Percentiles rank a stretch among this genome's conserved stretches.
phyloP scores from a whole-genome alignment of 2,329 filamentous ascomycete species.

The Talaromyces sp. region DNA sequence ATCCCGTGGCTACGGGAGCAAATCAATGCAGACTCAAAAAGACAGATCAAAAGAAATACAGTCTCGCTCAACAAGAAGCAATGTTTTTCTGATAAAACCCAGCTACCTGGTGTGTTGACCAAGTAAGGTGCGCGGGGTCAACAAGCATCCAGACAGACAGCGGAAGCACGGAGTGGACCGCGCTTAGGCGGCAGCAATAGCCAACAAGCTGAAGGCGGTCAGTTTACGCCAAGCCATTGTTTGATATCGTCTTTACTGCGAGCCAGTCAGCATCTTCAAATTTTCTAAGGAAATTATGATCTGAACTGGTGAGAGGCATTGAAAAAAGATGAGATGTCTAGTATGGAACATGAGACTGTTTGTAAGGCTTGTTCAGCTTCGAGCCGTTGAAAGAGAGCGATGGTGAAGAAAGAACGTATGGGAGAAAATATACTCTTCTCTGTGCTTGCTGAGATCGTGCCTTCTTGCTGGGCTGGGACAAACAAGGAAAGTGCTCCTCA shows the following conservation, averaged over 20 bases:
- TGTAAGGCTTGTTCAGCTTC: neutral
- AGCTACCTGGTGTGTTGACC: neutral
- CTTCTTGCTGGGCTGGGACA: neutral
- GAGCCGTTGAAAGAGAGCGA: neutral
- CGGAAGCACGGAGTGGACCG: constrained; percentile 7
- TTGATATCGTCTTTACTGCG: neutral
- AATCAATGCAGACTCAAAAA: constrained; percentile 5
- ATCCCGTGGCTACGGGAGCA: constrained; percentile 4
- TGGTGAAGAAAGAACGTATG: neutral
- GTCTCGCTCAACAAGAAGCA: neutral
- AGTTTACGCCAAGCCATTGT: neutral
- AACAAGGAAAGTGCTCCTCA: neutral
- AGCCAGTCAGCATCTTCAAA: neutral
- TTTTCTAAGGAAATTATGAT: too few species aligned
- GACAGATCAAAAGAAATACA: neutral
- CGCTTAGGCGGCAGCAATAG: constrained; percentile 4
- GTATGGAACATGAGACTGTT: neutral
- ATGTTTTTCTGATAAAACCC: neutral
- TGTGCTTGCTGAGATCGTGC: neutral
- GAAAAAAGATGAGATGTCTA: neutral
- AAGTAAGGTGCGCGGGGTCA: constrained; percentile 9
- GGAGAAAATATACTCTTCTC: neutral
- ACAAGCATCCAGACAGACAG: constrained; percentile 8
- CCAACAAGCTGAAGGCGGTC: constrained; percentile 8
- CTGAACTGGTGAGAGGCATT: neutral